Evolutionary conservation across 2,329 filamentous ascomycete species (phyloP), one percentile per base, ranked within the genome.

Genomic region (Exophiala sideris): DNA sequence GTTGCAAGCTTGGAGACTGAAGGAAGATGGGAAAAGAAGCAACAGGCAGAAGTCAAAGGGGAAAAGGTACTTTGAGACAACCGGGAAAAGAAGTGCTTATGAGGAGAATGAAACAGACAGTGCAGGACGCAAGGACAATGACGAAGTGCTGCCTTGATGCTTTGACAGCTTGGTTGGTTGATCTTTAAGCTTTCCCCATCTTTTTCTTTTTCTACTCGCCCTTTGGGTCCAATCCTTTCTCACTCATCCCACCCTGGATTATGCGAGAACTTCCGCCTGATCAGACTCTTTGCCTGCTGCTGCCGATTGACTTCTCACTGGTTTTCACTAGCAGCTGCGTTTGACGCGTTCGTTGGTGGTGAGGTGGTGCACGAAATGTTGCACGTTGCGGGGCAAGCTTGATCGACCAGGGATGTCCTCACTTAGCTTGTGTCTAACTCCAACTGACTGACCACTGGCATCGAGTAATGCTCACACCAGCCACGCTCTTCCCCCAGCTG

Each of bases 21-120:
- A 46, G 47, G 40, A n/a, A 33, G 32, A 29, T 9, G 46, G 18
- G 36, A 41, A 18, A 16, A 29, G 24, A 33, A 35, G 16, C 35
- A 49, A 35, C 32, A 49, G 47, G 47, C 47, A 49, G 47, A 34
- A 49, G 47, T 39, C 35, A 29, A 18, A 49, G n/a, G n/a, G 40
- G 32, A 35, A 34, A 21, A 14, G 24, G 32, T 8, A 29, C 24
- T 29, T 29, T 5, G 14, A 44, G 39, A 20, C 21, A 21, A 20
- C 39, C 5, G 14, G 38, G 38, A 12, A 40, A 45, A 45, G 14
- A 24, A 20, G 2, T 12, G 32, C 32, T 21, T 29, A 32, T 21
- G 24, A 16, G 32, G 41, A n/a, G 8, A 11, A 9, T 18, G 9
- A 5, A 9, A 29, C 24, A 8, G 24, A 8, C 24, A 29, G 5